Percentiles rank a stretch among this genome's conserved stretches.
Evolutionary conservation across 495 filamentous ascomycete species (phyloP).

Genomic region (Entonaema liquescens): DNA sequence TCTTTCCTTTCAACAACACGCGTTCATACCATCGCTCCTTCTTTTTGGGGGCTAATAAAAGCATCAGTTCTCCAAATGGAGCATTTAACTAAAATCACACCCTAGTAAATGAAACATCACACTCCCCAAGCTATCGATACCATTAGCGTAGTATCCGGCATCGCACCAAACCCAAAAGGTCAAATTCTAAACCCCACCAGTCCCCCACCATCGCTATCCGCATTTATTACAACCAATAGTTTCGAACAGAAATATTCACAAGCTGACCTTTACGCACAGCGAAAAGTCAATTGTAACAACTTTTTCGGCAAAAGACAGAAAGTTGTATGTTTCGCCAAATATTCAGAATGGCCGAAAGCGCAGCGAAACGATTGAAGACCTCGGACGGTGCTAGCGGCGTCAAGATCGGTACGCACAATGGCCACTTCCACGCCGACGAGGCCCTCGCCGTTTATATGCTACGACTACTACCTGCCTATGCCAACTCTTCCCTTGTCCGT

Average conservation of each 20-base stretch:
- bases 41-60: slow-evolving; percentile 28
- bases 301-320: background rate
- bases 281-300: background rate
- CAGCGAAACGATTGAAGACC: slow-evolving; percentile 75
- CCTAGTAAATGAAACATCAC: background rate
- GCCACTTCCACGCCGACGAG: slow-evolving; percentile 99
- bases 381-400: slow-evolving; percentile 55
- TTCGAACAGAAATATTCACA: slow-evolving; percentile 24
- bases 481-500: slow-evolving; percentile 76
- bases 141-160: background rate
- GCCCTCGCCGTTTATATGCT: slow-evolving; percentile 98
- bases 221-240: slow-evolving; percentile 13
- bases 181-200: slow-evolving; percentile 11
- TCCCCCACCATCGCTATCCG: slow-evolving; percentile 7
- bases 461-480: slow-evolving; percentile 84
- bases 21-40: slow-evolving; percentile 26
- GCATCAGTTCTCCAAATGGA: slow-evolving; percentile 29
- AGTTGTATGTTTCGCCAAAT: slow-evolving; percentile 35
- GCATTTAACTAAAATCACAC: slow-evolving; percentile 26
- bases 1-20: slow-evolving; percentile 36
- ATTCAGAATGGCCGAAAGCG: slow-evolving; percentile 67
- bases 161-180: background rate
- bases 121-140: slow-evolving; percentile 15
- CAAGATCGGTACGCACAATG: slow-evolving; percentile 90
- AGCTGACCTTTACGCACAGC: background rate